Base-by-base conservation (phyloP, 805 yeast species). In the Candida yuanshanica region DNA sequence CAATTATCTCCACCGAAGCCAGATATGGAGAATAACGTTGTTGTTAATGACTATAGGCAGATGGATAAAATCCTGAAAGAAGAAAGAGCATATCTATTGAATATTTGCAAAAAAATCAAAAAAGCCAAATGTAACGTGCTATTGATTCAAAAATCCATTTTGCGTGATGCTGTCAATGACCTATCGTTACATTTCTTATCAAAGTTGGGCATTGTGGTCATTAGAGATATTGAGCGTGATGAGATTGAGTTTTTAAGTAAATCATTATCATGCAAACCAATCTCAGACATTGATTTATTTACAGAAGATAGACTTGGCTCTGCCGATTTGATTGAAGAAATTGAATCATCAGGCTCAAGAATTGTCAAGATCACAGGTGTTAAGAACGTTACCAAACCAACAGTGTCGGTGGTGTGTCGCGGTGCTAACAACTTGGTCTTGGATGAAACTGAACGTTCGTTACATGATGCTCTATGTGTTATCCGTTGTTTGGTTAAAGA, bases 51-150 rank as follows among this genome's bases (percentile, higher is more conserved):
- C 65, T 93, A 93, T 70, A 79, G 99, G 66, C 99, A 93, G 67
- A 93, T 93, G 99, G 99, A 93, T 66, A 93, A 91, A 69, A 93
- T 93, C 53, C 73, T 93, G 60, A 93, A 95, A 61, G 99, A 93
- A 68, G 99, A 93, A 72, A 82, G 99, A 62, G 93, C 96, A 22
- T 93, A 93, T 62, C 69, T 93, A 58, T 75, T 93, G 60, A 91
- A 91, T 63, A 85, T 93, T 61, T 90, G 96, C 72, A 93, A 93
- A 66, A 88, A 87, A 62, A 88, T 93, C 68, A 93, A 95, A 62
- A 93, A 93, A 74, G 83, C 97, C 50, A 93, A 90, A 66, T 93
- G 99, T 82, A 80, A 67, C 69, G 66, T 48, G 85, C 85, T 68
- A 84, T 88, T 54, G 89, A 84, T 50, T 75, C 99, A 98, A 20